These are phyloP conservation scores for Colletotrichum costaricense DNA, from an alignment of 2,329 filamentous ascomycete genomes.

Conservation along the genomic window DNA sequence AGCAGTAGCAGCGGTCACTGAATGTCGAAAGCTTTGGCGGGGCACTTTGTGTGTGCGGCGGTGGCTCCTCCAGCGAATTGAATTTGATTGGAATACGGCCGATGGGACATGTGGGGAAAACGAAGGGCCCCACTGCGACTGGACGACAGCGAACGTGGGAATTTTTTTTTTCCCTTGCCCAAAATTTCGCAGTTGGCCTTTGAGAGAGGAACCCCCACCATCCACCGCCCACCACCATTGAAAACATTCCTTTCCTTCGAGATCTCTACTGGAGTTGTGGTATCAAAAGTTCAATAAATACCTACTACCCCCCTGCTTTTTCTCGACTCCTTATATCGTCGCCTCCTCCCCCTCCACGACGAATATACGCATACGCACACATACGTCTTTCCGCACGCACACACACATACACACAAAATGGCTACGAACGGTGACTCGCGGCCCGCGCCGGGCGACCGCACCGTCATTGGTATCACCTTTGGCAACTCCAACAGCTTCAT, in stretches of 20 bases:
- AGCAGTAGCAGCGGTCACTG: conserved; percentile 1
- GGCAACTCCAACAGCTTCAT: conserved; percentile 99
- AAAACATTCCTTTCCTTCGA: conserved; percentile 27
- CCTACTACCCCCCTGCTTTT: neutral
- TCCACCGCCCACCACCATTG: neutral
- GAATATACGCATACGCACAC: neutral
- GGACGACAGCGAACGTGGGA: conserved; percentile 22
- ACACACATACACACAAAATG: conserved; percentile 48
- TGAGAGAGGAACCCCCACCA: conserved; percentile 35
- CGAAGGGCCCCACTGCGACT: conserved; percentile 9
- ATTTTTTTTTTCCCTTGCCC: conserved; percentile 32
- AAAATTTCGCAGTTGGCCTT: conserved; percentile 25
- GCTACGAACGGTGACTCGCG: conserved; percentile 57
- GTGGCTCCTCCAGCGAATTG: neutral
- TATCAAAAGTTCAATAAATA: conserved; percentile 13
- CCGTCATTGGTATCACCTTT: conserved; percentile 95
- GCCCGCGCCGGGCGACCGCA: conserved; percentile 67
- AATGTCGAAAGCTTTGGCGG: conserved; percentile 38
- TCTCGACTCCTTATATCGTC: neutral
- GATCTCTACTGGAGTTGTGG: conserved; percentile 21
- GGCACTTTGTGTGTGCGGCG: conserved; percentile 14
- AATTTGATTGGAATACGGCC: conserved; percentile 29
- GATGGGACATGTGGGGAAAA: conserved; percentile 4
- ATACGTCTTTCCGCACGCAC: neutral
- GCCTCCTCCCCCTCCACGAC: neutral